Percentiles rank a stretch among this genome's conserved stretches.
Conservation (phyloP, 2,329 filamentous ascomycete genomes). For the Polytolypa hystricis region DNA sequence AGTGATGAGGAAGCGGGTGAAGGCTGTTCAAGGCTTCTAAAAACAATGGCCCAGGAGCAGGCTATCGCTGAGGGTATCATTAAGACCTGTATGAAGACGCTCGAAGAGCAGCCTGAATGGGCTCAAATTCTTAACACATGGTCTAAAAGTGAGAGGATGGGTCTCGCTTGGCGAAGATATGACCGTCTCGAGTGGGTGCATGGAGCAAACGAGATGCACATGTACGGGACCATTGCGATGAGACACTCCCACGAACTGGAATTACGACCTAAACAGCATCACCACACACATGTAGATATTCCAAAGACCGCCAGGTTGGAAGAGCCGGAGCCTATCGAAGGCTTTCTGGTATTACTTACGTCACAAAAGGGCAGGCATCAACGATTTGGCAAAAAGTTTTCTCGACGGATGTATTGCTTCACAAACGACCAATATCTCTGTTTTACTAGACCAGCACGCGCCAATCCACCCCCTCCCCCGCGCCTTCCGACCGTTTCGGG, state of each 20-base stretch:
- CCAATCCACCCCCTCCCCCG: constrained; percentile 49
- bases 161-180: constrained; percentile 58
- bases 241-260: constrained; percentile 55
- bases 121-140: constrained; percentile 48
- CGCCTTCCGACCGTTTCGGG: constrained; percentile 36
- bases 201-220: constrained; percentile 53
- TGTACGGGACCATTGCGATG: constrained; percentile 61
- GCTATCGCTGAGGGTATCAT: constrained; percentile 48
- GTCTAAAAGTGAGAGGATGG: constrained; percentile 48
- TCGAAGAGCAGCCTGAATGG: constrained; percentile 48
- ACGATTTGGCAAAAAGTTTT: constrained; percentile 49
- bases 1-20: constrained; percentile 36
- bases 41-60: constrained; percentile 37
- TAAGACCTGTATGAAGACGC: constrained; percentile 46
- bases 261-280: constrained; percentile 54
- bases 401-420: constrained; percentile 55
- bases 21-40: constrained; percentile 16
- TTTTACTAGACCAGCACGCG: constrained; percentile 51
- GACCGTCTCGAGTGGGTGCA: constrained; percentile 59
- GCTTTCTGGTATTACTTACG: constrained; percentile 54
- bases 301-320: constrained; percentile 33
- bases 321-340: constrained; percentile 54
- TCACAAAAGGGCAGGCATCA: constrained; percentile 50
- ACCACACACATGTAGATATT: constrained; percentile 41
- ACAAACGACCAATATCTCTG: constrained; percentile 53